These are phyloP conservation scores for Miscanthus lutarioriparius DNA, from an alignment of 176 grass and related monocot genomes.

Conservation along the genomic window DNA sequence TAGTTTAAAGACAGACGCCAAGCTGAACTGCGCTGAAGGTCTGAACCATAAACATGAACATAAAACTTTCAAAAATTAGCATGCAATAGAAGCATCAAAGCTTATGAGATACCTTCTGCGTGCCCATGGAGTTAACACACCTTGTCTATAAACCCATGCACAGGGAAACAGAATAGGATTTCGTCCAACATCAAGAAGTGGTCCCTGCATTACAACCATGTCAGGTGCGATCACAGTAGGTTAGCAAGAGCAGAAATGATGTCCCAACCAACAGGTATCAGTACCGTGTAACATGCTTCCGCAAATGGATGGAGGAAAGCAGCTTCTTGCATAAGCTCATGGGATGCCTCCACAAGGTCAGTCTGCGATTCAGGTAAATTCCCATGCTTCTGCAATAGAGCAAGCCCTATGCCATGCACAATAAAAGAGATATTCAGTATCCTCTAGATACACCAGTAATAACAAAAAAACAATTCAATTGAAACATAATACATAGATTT, in stretches of 20 bases:
- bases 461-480: background rate
- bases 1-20: background rate
- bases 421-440: constrained; percentile 30
- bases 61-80: background rate
- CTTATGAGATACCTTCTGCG: constrained; percentile 60
- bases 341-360: constrained; percentile 64
- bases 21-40: constrained; percentile 14
- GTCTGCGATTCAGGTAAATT: constrained; percentile 49
- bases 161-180: constrained; percentile 98
- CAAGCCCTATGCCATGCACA: constrained; percentile 63
- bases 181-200: constrained; percentile 94
- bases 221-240: constrained; percentile 30
- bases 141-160: constrained; percentile 97
- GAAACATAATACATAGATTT: background rate
- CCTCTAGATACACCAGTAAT: background rate
- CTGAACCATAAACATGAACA: constrained; percentile 5
- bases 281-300: constrained; percentile 91
- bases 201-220: constrained; percentile 67
- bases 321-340: constrained; percentile 76
- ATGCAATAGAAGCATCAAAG: constrained; percentile 14
- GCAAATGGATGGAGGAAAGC: constrained; percentile 73
- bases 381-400: constrained; percentile 80
- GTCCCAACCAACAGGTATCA: background rate
- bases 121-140: constrained; percentile 83
- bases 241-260: constrained; percentile 13